phyloP scores from a whole-genome alignment of 495 filamentous ascomycete genomes.

The Penicillium lagena region DNA sequence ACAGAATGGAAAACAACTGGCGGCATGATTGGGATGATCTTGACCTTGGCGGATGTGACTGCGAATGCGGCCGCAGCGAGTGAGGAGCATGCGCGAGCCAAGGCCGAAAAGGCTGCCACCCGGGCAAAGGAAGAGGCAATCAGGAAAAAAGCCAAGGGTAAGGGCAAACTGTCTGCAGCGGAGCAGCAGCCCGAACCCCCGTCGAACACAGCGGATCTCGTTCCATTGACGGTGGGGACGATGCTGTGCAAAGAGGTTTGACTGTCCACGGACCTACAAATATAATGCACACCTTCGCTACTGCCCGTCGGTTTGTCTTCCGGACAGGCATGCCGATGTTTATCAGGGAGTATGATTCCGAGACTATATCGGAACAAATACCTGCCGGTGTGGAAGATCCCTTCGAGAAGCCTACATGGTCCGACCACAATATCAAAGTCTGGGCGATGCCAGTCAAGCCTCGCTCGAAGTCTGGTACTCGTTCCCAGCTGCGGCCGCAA shows the following conservation, averaged over 20 bases:
- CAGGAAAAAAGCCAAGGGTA: constrained; percentile 13
- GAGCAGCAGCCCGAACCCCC: too few relatives aligned
- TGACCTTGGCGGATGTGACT: constrained; percentile 68
- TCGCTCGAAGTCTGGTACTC: not conserved
- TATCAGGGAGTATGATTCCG: constrained; percentile 55
- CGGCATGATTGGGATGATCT: constrained; percentile 75
- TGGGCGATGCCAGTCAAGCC: constrained; percentile 68
- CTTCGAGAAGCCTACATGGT: constrained; percentile 56
- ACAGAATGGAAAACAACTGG: constrained; percentile 71
- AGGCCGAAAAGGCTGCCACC: too few relatives aligned
- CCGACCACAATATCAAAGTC: constrained; percentile 68
- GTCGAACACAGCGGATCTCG: too few relatives aligned
- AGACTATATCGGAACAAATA: constrained; percentile 19
- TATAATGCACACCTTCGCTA: constrained; percentile 69
- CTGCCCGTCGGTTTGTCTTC: constrained; percentile 83
- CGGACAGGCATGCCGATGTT: constrained; percentile 68
- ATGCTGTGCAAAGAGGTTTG: constrained; percentile 26
- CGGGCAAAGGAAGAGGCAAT: constrained; percentile 4
- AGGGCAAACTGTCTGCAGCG: too few relatives aligned
- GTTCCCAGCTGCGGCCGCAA: constrained; percentile 10
- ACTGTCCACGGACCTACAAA: constrained; percentile 76
- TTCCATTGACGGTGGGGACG: constrained; percentile 3
- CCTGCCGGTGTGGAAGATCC: constrained; percentile 20
- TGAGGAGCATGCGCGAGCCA: constrained; percentile 9
- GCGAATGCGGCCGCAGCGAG: constrained; percentile 21